Percentiles rank a stretch among this genome's conserved stretches.
phyloP scores from a whole-genome alignment of 2,329 filamentous ascomycete species.

The Colletotrichum sp. region DNA sequence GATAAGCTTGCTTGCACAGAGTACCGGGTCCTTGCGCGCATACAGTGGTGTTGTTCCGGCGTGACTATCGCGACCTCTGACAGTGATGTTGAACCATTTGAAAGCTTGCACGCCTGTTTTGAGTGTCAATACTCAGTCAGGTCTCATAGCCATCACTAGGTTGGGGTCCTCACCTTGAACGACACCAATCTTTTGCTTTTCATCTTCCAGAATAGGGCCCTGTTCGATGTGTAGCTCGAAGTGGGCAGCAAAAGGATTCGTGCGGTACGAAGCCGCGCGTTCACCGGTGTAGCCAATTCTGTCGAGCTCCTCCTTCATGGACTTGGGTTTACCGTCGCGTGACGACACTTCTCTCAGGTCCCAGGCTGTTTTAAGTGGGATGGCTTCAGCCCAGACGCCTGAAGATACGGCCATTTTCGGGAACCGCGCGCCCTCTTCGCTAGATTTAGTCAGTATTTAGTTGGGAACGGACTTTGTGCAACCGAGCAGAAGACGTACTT shows the following conservation, averaged over 20 bases:
- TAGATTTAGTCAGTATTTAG: background rate
- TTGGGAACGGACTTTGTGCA: background rate
- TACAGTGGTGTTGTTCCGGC: background rate
- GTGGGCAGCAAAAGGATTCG: background rate
- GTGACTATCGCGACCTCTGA: background rate
- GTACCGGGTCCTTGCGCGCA: background rate
- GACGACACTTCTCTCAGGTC: background rate
- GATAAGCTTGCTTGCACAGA: background rate
- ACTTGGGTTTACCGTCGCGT: background rate
- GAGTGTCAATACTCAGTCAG: background rate
- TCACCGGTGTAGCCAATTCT: background rate
- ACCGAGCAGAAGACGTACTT: background rate
- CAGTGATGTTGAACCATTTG: background rate
- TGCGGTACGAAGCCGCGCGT: background rate
- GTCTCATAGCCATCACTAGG: rapidly evolving
- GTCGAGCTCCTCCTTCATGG: background rate
- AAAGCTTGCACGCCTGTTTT: background rate
- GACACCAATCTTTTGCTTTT: background rate
- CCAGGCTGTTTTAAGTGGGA: background rate
- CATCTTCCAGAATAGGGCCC: background rate
- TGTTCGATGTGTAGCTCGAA: background rate
- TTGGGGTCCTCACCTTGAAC: background rate
- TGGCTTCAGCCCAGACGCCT: background rate
- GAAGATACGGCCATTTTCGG: background rate
- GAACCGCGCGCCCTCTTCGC: background rate